Base-by-base conservation (phyloP, 2,329 filamentous ascomycete species). In the Microcyclospora tardicrescens region DNA sequence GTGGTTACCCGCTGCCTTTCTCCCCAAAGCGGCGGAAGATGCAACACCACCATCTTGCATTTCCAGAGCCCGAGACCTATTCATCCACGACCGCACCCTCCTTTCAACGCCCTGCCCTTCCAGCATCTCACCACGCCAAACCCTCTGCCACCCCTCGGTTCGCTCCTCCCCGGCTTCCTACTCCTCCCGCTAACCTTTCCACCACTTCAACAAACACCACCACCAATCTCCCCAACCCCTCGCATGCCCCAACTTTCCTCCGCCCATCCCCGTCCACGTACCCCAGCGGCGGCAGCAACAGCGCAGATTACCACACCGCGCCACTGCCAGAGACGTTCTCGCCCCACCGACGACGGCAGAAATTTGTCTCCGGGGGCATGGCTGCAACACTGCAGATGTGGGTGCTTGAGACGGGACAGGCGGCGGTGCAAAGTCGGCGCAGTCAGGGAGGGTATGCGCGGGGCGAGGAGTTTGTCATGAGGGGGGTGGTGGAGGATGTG, bases 301-400 rank as follows among this genome's bases (percentile, higher is more conserved):
- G 50, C 56, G 2, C 54, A 52, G 10, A 55, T 8, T 8, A 57
- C 2, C 46, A 33, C 10, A 34, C 44, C 11, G 54, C 56, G 4
- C 67, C 68, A 0, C 55, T 70, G 0, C 69, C 71, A 1, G 66
- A 71, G 31, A 61, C 66, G 30, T 75, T 75, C 52, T 73, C 70
- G 0, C 71, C 72, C 1, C 65, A 67, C 34, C 61, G 68, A 16
- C 64, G 64, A 42, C 64, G 62, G 0, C 61, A 68, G 43, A 67
- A 67, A 46, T 73, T 68, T 44, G 34, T 71, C 0, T 55, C 63
- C 1, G 61, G 63, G 3, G 71, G 71, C 2, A 55, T 72, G 38
- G 71, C 71, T 2, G 59, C 63, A 1, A 66, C 62, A 35, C 51
- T 72, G 24, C 62, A 68, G 35, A 56, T 61, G 12, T 74, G 69